Conservation (phyloP, 2,329 filamentous ascomycete species). For the Fusarium albidum region DNA sequence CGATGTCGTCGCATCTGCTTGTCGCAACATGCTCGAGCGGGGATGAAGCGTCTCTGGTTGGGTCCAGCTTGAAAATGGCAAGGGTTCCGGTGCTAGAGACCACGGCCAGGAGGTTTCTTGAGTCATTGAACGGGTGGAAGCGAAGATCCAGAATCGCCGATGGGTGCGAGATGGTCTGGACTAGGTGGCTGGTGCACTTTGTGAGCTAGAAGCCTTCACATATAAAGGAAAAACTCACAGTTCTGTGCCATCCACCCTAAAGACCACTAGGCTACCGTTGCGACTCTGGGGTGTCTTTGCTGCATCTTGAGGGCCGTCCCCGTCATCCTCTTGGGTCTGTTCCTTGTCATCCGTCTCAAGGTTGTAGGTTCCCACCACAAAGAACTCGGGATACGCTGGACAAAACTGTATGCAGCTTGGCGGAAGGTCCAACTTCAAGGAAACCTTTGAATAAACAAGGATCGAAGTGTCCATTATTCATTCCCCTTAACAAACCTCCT, state of each 20-base stretch:
- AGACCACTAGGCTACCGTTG: constrained; percentile 77
- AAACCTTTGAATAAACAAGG: constrained; percentile 53
- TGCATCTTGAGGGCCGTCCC: constrained; percentile 30
- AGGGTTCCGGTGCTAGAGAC: constrained; percentile 81
- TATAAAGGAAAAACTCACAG: constrained; percentile 61
- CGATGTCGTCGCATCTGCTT: constrained; percentile 58
- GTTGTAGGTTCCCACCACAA: constrained; percentile 87
- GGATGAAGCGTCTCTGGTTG: constrained; percentile 41
- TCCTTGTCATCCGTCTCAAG: constrained; percentile 61
- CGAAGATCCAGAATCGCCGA: constrained; percentile 87
- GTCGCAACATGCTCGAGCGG: constrained; percentile 53
- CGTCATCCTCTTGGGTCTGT: constrained; percentile 35
- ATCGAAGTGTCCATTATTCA: constrained; percentile 34
- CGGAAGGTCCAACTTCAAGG: constrained; percentile 68
- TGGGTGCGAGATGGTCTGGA: constrained; percentile 69
- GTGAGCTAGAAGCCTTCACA: constrained; percentile 2
- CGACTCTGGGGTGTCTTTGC: constrained; percentile 64
- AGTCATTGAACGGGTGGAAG: constrained; percentile 66
- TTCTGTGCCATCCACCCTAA: constrained; percentile 59
- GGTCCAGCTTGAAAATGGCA: constrained; percentile 67
- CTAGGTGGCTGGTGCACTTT: constrained; percentile 53
- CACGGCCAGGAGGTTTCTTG: constrained; percentile 68
- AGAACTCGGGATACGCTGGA: constrained; percentile 66
- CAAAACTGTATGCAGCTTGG: constrained; percentile 84
- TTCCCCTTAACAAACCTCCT: neutral